A percentile compares a stretch with the other conserved stretches of the same genome.
phyloP scores from a whole-genome alignment of 176 grass and related monocot genomes.

The Avena sativa region DNA sequence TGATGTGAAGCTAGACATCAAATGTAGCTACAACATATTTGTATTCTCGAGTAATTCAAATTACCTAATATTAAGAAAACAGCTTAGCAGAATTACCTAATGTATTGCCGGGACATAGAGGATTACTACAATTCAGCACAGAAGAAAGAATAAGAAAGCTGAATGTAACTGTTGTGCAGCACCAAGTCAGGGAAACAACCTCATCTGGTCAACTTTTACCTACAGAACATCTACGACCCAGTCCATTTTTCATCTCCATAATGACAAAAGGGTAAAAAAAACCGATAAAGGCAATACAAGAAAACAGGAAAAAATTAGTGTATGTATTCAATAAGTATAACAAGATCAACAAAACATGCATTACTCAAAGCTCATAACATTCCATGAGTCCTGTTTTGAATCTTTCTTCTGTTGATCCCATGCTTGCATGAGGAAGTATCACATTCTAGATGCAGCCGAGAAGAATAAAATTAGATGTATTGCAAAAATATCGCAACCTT shows the following conservation, averaged over 20 bases:
- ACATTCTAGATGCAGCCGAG: constrained; percentile 2
- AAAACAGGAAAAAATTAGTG: background rate
- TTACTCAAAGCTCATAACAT: constrained; percentile 23
- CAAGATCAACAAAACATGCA: constrained; percentile 4
- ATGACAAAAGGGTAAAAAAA: constrained; percentile 1
- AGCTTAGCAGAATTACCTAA: constrained; percentile 6
- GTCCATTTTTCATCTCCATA: constrained; percentile 6
- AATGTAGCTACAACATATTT: constrained; percentile 20
- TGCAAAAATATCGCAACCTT: background rate
- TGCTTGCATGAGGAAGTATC: constrained; percentile 13
- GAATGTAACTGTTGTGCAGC: background rate
- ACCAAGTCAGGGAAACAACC: background rate
- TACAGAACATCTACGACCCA: constrained; percentile 13
- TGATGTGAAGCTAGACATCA: background rate
- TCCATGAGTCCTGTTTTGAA: background rate
- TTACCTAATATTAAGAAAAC: constrained; percentile 3
- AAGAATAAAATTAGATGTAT: background rate
- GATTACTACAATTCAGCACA: background rate
- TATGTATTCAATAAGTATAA: background rate
- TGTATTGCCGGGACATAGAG: too few species aligned
- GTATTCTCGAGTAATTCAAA: background rate
- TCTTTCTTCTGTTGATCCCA: constrained; percentile 1
- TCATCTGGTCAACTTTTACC: constrained; percentile 20
- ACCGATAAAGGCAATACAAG: background rate
- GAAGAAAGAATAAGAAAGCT: constrained; percentile 1